Evolutionary conservation across 2,329 filamentous ascomycete species (phyloP).

Genomic region (Pyrenochaeta sp.): DNA sequence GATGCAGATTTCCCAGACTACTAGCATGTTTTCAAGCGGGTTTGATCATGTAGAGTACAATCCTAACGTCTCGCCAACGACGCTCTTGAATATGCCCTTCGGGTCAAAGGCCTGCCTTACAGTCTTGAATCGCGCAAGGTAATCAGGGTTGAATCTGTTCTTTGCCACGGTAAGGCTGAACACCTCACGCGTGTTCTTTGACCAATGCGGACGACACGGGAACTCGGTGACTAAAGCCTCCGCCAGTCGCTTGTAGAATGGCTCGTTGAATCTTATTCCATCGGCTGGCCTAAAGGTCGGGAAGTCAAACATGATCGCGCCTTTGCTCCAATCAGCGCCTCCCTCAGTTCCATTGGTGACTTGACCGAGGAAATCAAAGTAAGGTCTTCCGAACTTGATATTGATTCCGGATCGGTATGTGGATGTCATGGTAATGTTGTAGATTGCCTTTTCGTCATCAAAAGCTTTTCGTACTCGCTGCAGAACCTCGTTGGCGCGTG

Average conservation of each 20-base stretch:
- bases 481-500: slow-evolving; percentile 59
- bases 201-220: slow-evolving; percentile 63
- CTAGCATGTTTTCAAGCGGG: slow-evolving; percentile 33
- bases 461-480: slow-evolving; percentile 60
- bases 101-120: slow-evolving; percentile 60
- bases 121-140: slow-evolving; percentile 59
- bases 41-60: slow-evolving; percentile 26
- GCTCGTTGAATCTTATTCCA: slow-evolving; percentile 59
- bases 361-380: slow-evolving; percentile 61
- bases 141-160: slow-evolving; percentile 59
- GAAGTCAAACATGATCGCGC: slow-evolving; percentile 65
- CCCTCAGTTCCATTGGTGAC: slow-evolving; percentile 59
- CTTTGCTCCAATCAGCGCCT: slow-evolving; percentile 59
- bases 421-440: slow-evolving; percentile 55
- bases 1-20: slow-evolving; percentile 68
- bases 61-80: slow-evolving; percentile 59
- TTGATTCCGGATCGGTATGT: slow-evolving; percentile 64
- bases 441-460: slow-evolving; percentile 57
- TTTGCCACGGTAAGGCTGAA: slow-evolving; percentile 50
- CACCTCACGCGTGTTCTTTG: slow-evolving; percentile 62
- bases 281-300: slow-evolving; percentile 59
- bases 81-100: slow-evolving; percentile 53
- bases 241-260: slow-evolving; percentile 60
- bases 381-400: slow-evolving; percentile 61
- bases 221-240: slow-evolving; percentile 60